Conservation (phyloP, 2,329 filamentous ascomycete genomes). For the Metarhizium brunneum region DNA sequence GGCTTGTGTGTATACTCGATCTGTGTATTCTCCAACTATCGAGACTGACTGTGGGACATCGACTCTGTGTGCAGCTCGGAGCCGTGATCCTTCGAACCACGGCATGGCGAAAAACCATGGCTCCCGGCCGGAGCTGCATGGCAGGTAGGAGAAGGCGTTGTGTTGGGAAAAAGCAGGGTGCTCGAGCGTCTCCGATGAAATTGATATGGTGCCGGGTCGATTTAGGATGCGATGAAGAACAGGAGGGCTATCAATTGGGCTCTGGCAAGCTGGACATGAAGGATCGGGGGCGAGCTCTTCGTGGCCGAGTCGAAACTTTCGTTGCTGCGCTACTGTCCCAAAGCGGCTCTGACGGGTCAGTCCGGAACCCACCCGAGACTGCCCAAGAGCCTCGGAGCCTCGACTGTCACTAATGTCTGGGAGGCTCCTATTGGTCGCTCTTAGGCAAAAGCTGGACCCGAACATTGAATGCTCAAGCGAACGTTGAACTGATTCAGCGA, state of each 20-base stretch:
- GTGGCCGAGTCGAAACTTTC: conserved; percentile 10
- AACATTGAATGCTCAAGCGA: background rate
- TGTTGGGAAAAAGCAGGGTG: background rate
- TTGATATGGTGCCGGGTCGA: background rate
- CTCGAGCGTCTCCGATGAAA: background rate
- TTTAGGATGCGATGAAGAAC: background rate
- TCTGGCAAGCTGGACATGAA: background rate
- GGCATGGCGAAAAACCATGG: conserved; percentile 38
- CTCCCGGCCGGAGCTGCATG: conserved; percentile 48
- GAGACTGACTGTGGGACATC: conserved; percentile 21
- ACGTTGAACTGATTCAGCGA: background rate
- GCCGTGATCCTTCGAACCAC: conserved; percentile 17
- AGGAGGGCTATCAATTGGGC: background rate
- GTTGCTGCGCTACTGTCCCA: background rate
- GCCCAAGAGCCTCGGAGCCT: background rate
- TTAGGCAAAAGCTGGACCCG: too few relatives aligned
- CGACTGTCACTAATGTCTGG: background rate
- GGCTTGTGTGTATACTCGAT: conserved; percentile 32
- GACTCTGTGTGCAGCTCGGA: conserved; percentile 22
- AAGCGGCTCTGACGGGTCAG: conserved; percentile 3
- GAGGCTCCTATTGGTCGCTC: background rate
- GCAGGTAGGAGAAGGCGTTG: background rate
- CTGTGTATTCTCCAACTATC: conserved; percentile 17
- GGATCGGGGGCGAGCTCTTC: background rate
- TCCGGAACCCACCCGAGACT: conserved; percentile 5